These are phyloP conservation scores for Dalechampia spathulata DNA, from an alignment of 441 rosid genomes.

Conservation along the genomic window DNA sequence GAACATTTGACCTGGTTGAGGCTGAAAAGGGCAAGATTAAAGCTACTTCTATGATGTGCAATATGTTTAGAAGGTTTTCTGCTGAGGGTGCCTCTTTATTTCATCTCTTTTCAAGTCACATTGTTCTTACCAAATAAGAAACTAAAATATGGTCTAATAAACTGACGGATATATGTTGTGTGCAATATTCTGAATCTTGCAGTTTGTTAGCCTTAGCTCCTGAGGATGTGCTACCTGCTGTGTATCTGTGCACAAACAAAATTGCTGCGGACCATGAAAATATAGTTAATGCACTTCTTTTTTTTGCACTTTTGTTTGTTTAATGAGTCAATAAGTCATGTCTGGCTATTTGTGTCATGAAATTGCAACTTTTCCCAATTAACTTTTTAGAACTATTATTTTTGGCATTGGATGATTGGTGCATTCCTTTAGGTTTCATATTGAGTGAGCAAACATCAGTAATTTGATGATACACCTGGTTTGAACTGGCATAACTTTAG, in stretches of 20 bases:
- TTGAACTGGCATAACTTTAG: slow-evolving; percentile 1
- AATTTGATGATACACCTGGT: background rate
- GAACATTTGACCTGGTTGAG: slow-evolving; percentile 73
- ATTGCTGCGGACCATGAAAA: slow-evolving; percentile 85
- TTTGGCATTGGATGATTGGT: background rate
- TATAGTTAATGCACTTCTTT: slow-evolving; percentile 37
- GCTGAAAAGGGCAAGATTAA: slow-evolving; percentile 79
- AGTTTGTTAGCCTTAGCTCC: slow-evolving; percentile 83
- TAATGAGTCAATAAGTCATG: background rate
- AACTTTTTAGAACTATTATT: slow-evolving; percentile 4
- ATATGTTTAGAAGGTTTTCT: slow-evolving; percentile 83
- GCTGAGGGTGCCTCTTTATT: background rate
- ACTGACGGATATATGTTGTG: slow-evolving; percentile 10
- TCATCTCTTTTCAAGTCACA: slow-evolving; percentile 5
- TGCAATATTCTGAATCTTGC: slow-evolving; percentile 21
- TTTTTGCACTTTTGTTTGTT: slow-evolving; percentile 7
- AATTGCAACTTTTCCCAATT: background rate
- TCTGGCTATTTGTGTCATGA: background rate
- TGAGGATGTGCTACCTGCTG: slow-evolving; percentile 75
- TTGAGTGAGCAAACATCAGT: background rate
- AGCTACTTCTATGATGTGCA: slow-evolving; percentile 79
- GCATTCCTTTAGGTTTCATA: background rate
- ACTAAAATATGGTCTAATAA: slow-evolving; percentile 1
- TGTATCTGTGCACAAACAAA: slow-evolving; percentile 81
- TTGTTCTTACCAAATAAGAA: slow-evolving; percentile 6